Evolutionary conservation across 108 stramenopile species (phyloP).

Genomic region (Cylindrotheca closterium): DNA sequence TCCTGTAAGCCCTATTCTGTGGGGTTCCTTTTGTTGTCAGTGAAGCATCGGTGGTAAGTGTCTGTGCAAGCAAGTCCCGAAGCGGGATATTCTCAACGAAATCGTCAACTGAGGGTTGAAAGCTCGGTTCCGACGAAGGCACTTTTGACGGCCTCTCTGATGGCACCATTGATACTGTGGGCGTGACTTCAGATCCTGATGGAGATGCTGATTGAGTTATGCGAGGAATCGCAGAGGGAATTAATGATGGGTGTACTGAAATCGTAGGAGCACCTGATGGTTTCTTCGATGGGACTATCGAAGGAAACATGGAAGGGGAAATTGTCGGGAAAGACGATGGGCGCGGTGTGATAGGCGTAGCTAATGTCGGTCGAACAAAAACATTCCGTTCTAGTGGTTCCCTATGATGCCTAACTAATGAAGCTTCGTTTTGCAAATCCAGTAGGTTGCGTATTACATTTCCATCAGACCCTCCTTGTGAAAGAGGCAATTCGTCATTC

Average conservation of each 20-base stretch:
- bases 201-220: no score
- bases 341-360: not conserved
- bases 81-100: no score
- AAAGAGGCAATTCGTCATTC: no score
- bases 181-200: not conserved
- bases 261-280: no score
- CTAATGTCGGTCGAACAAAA: not conserved
- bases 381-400: not conserved
- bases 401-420: not conserved
- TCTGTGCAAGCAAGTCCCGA: conserved; percentile 2
- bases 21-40: conserved; percentile 23
- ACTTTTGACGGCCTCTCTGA: not conserved
- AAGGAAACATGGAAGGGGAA: no score
- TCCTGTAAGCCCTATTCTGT: conserved; percentile 24
- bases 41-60: conserved; percentile 34
- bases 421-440: no score
- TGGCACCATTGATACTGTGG: not conserved
- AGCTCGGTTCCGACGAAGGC: not conserved
- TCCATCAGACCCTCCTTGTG: no score
- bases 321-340: no score
- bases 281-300: no score
- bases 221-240: not conserved
- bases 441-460: no score
- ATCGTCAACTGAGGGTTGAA: no score
- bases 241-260: no score